Evolutionary conservation across 169 alveolate species (phyloP).

Genomic region (Plasmodium gaboni): DNA sequence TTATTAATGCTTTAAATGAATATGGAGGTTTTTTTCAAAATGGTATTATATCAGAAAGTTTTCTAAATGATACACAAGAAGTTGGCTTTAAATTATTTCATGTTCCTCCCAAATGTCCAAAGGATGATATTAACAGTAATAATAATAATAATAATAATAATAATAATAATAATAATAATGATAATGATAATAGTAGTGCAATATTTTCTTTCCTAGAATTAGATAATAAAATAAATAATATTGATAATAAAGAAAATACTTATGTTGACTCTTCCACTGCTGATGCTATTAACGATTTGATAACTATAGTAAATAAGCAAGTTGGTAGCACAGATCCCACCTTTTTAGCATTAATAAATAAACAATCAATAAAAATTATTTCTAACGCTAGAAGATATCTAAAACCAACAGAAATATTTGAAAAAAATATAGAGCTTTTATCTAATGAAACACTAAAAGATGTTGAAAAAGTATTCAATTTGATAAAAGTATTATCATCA

Average conservation of each 20-base stretch:
- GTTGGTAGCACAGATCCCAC: slow-evolving; percentile 75
- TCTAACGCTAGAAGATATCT: slow-evolving; percentile 72
- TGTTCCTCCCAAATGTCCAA: slow-evolving; percentile 80
- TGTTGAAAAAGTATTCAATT: slow-evolving; percentile 61
- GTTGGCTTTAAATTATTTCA: slow-evolving; percentile 81
- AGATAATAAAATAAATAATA: neutral
- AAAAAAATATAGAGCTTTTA: slow-evolving; percentile 67
- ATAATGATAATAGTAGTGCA: neutral
- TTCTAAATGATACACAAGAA: slow-evolving; percentile 77
- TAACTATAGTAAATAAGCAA: slow-evolving; percentile 62
- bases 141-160: too few species aligned
- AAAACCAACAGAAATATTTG: slow-evolving; percentile 68
- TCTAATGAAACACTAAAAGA: slow-evolving; percentile 75
- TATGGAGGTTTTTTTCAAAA: slow-evolving; percentile 86
- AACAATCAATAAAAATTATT: slow-evolving; percentile 48
- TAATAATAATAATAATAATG: neutral
- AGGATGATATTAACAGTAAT: slow-evolving; percentile 19
- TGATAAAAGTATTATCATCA: slow-evolving; percentile 56
- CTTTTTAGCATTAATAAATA: slow-evolving; percentile 66
- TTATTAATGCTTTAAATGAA: slow-evolving; percentile 83
- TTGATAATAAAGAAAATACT: slow-evolving; percentile 48
- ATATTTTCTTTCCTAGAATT: slow-evolving; percentile 12
- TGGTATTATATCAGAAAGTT: slow-evolving; percentile 86
- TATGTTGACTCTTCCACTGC: slow-evolving; percentile 62
- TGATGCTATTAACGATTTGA: slow-evolving; percentile 68